phyloP scores from a whole-genome alignment of 805 yeast species.

The Isabelozyma rhagii region DNA sequence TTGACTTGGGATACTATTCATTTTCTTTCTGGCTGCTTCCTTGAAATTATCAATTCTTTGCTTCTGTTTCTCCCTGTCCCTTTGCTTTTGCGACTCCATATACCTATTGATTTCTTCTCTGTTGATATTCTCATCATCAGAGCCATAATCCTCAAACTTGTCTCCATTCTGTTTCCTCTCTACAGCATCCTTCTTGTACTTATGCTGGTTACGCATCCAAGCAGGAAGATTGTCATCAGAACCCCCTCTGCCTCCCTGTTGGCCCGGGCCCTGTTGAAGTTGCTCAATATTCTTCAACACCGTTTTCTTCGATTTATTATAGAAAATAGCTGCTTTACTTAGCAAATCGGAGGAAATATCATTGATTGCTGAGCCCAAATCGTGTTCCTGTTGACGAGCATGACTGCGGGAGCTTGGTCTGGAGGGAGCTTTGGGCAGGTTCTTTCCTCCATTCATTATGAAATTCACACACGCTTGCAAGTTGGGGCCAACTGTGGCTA shows the following conservation, averaged over 20 bases:
- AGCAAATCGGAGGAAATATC: slow-evolving; percentile 56
- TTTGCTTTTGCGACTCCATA: slow-evolving; percentile 33
- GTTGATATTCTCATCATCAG: slow-evolving; percentile 46
- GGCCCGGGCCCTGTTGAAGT: slow-evolving; percentile 38
- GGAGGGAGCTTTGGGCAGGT: slow-evolving; percentile 5
- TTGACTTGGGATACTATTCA: neutral
- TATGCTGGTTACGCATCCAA: slow-evolving; percentile 68
- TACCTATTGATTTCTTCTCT: slow-evolving; percentile 38
- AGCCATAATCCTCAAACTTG: slow-evolving; percentile 42
- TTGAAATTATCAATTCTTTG: slow-evolving; percentile 17
- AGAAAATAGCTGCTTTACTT: slow-evolving; percentile 56
- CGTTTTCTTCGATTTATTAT: slow-evolving; percentile 58
- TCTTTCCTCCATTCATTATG: slow-evolving; percentile 59
- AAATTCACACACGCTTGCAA: slow-evolving; percentile 63
- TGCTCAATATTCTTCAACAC: slow-evolving; percentile 61
- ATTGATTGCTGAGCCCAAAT: slow-evolving; percentile 35
- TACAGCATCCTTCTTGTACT: slow-evolving; percentile 40
- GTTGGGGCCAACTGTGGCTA: slow-evolving; percentile 55
- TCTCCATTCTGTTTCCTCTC: slow-evolving; percentile 32
- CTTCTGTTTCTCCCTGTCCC: slow-evolving; percentile 33
- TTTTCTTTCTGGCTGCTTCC: slow-evolving; percentile 9
- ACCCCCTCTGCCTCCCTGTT: slow-evolving; percentile 4
- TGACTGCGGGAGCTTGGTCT: neutral
- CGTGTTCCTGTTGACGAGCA: slow-evolving; percentile 10
- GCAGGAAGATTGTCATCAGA: slow-evolving; percentile 49